Evolutionary conservation across 192 early-diverging fungal genomes (phyloP).

Genomic region (Coemansia sp.): DNA sequence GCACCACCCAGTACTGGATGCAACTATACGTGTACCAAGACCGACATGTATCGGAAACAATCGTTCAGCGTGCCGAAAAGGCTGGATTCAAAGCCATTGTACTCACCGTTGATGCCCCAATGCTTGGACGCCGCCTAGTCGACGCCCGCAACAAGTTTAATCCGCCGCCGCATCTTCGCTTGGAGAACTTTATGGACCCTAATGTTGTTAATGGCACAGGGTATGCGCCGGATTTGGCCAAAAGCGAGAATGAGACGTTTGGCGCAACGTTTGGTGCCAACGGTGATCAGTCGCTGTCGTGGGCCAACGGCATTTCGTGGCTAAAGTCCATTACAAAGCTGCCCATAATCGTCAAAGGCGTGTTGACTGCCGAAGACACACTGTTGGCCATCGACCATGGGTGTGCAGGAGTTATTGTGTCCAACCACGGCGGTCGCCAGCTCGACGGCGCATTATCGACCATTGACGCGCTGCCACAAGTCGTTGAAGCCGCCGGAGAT

Average conservation of each 20-base stretch:
- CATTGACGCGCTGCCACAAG: constrained; percentile 88
- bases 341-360: constrained; percentile 91
- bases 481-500: constrained; percentile 68
- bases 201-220: constrained; percentile 12
- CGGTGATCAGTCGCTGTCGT: constrained; percentile 74
- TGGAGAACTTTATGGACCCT: constrained; percentile 63
- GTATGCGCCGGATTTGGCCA: constrained; percentile 4
- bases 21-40: constrained; percentile 85
- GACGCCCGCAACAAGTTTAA: constrained; percentile 62
- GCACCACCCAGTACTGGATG: constrained; percentile 62
- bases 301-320: constrained; percentile 85
- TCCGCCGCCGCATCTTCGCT: constrained; percentile 60
- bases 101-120: constrained; percentile 61
- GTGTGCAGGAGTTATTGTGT: constrained; percentile 81
- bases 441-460: constrained; percentile 76
- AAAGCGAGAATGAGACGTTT: constrained; percentile 41
- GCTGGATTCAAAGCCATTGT: constrained; percentile 74
- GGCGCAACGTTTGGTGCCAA: constrained; percentile 49
- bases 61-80: constrained; percentile 71
- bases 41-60: constrained; percentile 59
- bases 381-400: constrained; percentile 76
- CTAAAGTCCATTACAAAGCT: constrained; percentile 77
- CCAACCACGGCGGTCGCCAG: constrained; percentile 97
- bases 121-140: constrained; percentile 58
- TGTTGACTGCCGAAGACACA: constrained; percentile 89